phyloP scores from a whole-genome alignment of 768 basidiomycete genomes.

The Pisolithus albus region DNA sequence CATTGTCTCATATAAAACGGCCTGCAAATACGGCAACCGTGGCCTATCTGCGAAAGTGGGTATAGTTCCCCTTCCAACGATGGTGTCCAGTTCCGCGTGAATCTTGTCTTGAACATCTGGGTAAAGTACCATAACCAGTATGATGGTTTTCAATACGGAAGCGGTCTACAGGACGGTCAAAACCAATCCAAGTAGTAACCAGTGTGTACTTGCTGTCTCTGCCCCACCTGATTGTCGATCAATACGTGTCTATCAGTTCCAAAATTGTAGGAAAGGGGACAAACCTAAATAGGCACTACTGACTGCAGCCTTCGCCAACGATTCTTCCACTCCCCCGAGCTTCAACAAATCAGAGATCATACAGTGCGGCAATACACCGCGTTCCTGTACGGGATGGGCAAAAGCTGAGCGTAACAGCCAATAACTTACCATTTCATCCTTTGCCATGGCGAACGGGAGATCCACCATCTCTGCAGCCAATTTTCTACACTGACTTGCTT shows the following conservation, averaged over 20 bases:
- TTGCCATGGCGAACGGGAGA: constrained; percentile 4
- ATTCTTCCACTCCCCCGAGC: background rate
- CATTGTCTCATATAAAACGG: constrained; percentile 17
- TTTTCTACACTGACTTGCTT: background rate
- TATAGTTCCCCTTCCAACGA: constrained; percentile 15
- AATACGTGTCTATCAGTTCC: background rate
- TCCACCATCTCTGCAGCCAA: background rate
- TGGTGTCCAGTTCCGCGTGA: constrained; percentile 21
- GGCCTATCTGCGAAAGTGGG: constrained; percentile 20
- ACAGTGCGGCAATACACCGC: background rate
- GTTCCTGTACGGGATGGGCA: background rate
- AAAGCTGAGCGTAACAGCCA: background rate
- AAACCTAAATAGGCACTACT: background rate
- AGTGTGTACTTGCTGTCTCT: background rate
- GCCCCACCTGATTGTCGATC: background rate
- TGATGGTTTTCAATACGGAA: constrained; percentile 10
- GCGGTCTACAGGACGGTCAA: constrained; percentile 6
- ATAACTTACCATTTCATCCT: constrained; percentile 1
- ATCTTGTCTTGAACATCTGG: constrained; percentile 22
- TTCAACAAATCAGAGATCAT: background rate
- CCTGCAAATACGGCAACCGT: constrained; percentile 21
- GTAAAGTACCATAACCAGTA: constrained; percentile 21
- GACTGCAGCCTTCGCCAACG: background rate
- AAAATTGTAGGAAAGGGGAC: background rate
- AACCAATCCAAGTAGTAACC: background rate